Evolutionary conservation across 2,329 filamentous ascomycete genomes (phyloP).

Genomic region (Chaetomium olivaceum): DNA sequence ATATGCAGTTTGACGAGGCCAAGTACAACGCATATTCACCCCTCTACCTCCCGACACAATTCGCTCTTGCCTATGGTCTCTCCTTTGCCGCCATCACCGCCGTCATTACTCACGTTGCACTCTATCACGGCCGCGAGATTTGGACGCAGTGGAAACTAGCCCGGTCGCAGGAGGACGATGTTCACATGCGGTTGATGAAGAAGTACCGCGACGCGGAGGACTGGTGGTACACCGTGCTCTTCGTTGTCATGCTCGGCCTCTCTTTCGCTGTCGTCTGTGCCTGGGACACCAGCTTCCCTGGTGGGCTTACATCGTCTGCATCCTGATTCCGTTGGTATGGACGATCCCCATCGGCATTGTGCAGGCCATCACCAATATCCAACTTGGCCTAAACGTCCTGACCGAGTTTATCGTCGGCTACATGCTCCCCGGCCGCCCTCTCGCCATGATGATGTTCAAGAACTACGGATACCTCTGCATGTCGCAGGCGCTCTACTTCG

Average conservation of each 20-base stretch:
- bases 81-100: constrained; percentile 68
- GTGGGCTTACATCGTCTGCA: constrained; percentile 59
- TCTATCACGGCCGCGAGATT: constrained; percentile 59
- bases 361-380: constrained; percentile 62
- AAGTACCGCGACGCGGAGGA: constrained; percentile 61
- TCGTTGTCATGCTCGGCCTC: constrained; percentile 54
- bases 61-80: constrained; percentile 60
- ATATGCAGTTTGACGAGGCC: constrained; percentile 59
- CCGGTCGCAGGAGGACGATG: constrained; percentile 57
- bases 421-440: constrained; percentile 68
- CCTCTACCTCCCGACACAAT: constrained; percentile 64
- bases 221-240: constrained; percentile 59
- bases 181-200: constrained; percentile 63
- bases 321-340: constrained; percentile 59
- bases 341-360: constrained; percentile 62
- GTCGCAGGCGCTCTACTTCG: constrained; percentile 65
- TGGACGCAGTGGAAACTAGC: constrained; percentile 57
- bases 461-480: constrained; percentile 71
- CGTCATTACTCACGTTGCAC: constrained; percentile 56
- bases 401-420: constrained; percentile 75
- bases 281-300: constrained; percentile 58
- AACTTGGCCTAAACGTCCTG: constrained; percentile 68
- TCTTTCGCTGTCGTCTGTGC: constrained; percentile 56
- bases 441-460: constrained; percentile 79
- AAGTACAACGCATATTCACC: constrained; percentile 66